Conservation (phyloP, 192 early-diverging fungal genomes). For the Backusella morwellensis region DNA sequence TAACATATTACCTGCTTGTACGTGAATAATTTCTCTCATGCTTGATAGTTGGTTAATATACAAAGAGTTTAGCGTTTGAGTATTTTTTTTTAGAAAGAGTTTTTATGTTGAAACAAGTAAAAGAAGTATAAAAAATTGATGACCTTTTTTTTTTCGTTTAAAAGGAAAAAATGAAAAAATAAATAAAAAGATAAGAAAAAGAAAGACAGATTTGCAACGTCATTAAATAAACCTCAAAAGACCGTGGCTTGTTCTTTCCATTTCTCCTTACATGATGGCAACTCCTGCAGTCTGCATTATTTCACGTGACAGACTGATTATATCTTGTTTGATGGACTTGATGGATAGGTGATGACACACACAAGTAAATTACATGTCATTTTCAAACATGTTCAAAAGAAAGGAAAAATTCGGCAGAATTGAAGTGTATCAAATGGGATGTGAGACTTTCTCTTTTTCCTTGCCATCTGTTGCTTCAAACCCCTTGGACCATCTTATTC, state of each 20-base stretch:
- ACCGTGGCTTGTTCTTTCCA: neutral
- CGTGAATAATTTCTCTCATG: slow-evolving; percentile 42
- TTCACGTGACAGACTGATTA: neutral
- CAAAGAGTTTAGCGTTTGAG: neutral
- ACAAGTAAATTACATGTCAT: neutral
- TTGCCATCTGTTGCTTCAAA: neutral
- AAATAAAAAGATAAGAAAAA: neutral
- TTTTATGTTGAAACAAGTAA: neutral
- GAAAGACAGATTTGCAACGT: neutral
- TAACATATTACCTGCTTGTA: slow-evolving; percentile 31
- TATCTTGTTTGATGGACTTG: neutral
- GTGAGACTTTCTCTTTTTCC: neutral
- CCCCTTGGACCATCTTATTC: neutral
- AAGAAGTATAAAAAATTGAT: slow-evolving; percentile 4
- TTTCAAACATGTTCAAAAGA: neutral
- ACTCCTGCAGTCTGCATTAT: neutral
- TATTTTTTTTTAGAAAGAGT: neutral
- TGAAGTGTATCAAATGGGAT: neutral
- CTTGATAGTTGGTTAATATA: neutral
- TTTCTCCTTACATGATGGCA: neutral
- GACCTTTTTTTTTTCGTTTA: neutral
- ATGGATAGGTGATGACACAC: neutral
- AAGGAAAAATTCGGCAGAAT: neutral
- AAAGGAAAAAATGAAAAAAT: slow-evolving; percentile 8
- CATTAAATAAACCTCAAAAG: neutral